These are phyloP conservation scores for Marasmius oreades DNA, from an alignment of 1,284 basidiomycete genomes.

Conservation along the genomic window DNA sequence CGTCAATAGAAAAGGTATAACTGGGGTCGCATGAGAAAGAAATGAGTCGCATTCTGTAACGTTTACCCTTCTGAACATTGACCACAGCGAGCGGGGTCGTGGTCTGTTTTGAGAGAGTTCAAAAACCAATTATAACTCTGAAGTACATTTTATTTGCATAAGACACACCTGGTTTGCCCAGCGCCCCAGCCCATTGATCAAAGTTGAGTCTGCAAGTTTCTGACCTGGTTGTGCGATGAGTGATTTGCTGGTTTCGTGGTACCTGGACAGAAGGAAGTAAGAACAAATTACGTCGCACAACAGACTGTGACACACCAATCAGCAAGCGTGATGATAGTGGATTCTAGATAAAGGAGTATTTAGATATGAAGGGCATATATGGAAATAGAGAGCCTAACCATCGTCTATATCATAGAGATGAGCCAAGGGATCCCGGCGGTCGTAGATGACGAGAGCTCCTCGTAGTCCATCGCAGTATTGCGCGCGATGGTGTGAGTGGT, in stretches of 20 bases:
- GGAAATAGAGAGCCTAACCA: not conserved
- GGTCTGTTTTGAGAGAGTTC: conserved; percentile 6
- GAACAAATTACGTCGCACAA: not conserved
- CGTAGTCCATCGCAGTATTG: conserved; percentile 17
- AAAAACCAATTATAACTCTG: not conserved
- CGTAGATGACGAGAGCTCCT: conserved; percentile 11
- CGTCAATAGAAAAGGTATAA: conserved; percentile 38
- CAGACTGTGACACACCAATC: conserved; percentile 9
- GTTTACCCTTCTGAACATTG: conserved; percentile 18
- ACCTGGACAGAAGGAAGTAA: not conserved
- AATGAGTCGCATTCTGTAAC: conserved; percentile 43
- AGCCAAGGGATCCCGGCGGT: conserved; percentile 11
- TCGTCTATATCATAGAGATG: conserved; percentile 15
- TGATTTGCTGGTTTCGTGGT: not conserved
- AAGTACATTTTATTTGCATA: not conserved
- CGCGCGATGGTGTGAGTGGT: conserved; percentile 14
- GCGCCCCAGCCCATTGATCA: conserved; percentile 1
- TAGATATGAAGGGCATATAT: not conserved
- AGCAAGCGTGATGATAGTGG: conserved; percentile 13
- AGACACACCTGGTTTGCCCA: not conserved
- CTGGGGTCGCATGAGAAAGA: conserved; percentile 38
- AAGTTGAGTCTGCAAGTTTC: not conserved
- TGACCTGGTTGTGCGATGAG: not conserved
- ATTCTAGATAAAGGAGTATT: conserved; percentile 3
- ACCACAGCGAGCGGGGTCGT: conserved; percentile 26